phyloP scores from a whole-genome alignment of 164 flowering plant genomes.

The Piper longum region DNA sequence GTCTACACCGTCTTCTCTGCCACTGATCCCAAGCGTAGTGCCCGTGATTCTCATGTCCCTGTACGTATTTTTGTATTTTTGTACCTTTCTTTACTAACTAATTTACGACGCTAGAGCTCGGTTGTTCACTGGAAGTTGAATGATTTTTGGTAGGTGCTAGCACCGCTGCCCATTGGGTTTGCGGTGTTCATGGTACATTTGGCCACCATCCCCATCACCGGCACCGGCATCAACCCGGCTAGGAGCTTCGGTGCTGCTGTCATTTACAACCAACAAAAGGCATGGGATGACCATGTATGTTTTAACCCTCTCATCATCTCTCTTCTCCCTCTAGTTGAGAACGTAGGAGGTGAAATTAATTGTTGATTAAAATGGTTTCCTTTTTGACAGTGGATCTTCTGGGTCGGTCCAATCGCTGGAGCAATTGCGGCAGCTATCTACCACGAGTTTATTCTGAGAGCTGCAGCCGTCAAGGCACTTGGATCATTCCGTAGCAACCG shows the following conservation, averaged over 20 bases:
- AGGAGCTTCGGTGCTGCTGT: slow-evolving; percentile 7
- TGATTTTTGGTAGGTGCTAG: slow-evolving; percentile 15
- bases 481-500: slow-evolving; percentile 70
- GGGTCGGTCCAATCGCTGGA: slow-evolving; percentile 75
- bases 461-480: slow-evolving; percentile 63
- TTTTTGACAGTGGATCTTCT: slow-evolving; percentile 55
- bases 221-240: no score
- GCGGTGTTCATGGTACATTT: no score
- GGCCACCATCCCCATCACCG: no score
- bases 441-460: slow-evolving; percentile 66
- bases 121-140: not conserved
- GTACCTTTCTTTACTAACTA: no score
- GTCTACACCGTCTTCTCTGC: slow-evolving; percentile 9
- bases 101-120: no score
- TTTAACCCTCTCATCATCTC: not conserved
- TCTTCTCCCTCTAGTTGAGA: no score
- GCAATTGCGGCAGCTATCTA: slow-evolving; percentile 63
- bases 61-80: slow-evolving; percentile 11
- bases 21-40: slow-evolving; percentile 35
- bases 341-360: no score
- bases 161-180: slow-evolving; percentile 21
- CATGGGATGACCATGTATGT: slow-evolving; percentile 29
- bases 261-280: slow-evolving; percentile 17
- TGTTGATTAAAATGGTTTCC: not conserved
- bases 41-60: slow-evolving; percentile 35